Percentiles rank a stretch among this genome's conserved stretches.
These are phyloP conservation scores for Kingdonia uniflora DNA, from an alignment of 164 flowering plant genomes.

Conservation along the genomic window DNA sequence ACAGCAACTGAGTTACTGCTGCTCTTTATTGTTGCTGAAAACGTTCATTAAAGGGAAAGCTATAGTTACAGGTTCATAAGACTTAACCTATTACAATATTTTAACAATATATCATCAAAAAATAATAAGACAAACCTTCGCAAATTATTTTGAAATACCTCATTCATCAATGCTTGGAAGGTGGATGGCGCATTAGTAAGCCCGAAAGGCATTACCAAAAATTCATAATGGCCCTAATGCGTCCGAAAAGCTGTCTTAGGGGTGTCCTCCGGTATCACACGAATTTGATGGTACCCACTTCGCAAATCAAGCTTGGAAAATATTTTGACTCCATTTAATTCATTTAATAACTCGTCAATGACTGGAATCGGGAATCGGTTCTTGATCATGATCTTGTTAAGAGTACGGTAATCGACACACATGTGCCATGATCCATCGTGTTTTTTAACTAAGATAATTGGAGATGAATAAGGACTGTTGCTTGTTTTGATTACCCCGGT, in stretches of 20 bases:
- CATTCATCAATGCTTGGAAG: conserved; percentile 1
- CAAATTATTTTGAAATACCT: not conserved
- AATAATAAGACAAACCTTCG: not conserved
- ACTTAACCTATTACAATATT: too few species aligned
- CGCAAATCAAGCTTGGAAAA: not conserved
- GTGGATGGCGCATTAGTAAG: not conserved
- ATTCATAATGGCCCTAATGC: not conserved
- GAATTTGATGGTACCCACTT: not conserved
- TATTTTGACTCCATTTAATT: not conserved
- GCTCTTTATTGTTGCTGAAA: too few species aligned
- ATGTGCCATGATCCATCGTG: not conserved
- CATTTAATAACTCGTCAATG: not conserved
- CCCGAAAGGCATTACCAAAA: not conserved
- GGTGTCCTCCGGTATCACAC: not conserved
- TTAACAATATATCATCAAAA: not conserved
- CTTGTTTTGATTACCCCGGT: not conserved
- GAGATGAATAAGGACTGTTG: not conserved
- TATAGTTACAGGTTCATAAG: too few species aligned
- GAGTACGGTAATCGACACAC: not conserved
- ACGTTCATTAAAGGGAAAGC: too few species aligned
- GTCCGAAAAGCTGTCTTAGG: not conserved
- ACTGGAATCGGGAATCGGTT: not conserved
- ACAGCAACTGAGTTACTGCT: too few species aligned
- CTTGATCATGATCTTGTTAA: not conserved
- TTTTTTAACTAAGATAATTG: not conserved